Conservation (phyloP, 768 basidiomycete species). For the Cystofilobasidium bisporidii region DNA sequence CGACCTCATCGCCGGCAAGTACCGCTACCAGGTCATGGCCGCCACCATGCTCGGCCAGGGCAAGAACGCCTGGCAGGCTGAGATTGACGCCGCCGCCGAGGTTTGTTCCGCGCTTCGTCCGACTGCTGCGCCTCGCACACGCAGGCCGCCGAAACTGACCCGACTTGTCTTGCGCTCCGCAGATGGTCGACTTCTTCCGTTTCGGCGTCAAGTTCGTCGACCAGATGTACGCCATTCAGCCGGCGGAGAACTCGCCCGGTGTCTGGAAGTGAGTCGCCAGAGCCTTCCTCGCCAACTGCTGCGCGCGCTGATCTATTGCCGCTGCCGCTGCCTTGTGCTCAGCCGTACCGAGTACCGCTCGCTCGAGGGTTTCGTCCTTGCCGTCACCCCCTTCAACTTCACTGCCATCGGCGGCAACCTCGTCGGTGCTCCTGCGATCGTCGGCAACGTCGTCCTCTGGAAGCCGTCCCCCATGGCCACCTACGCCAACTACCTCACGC, state of each 20-base stretch:
- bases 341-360: slow-evolving; percentile 94
- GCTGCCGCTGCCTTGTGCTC: slow-evolving; percentile 9
- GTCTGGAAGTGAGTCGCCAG: slow-evolving; percentile 85
- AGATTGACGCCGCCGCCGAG: slow-evolving; percentile 98
- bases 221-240: slow-evolving; percentile 85
- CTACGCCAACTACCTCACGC: slow-evolving; percentile 85
- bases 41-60: slow-evolving; percentile 98
- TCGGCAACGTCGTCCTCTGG: slow-evolving; percentile 93
- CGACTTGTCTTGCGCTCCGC: slow-evolving; percentile 4
- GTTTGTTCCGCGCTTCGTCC: slow-evolving; percentile 43
- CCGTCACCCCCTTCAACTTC: slow-evolving; percentile 90
- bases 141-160: no score
- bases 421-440: slow-evolving; percentile 66
- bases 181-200: slow-evolving; percentile 86
- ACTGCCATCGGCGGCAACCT: slow-evolving; percentile 98
- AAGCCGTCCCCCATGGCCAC: slow-evolving; percentile 94
- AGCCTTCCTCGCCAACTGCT: background rate
- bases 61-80: slow-evolving; percentile 98
- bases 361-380: slow-evolving; percentile 96
- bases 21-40: slow-evolving; percentile 77
- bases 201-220: slow-evolving; percentile 96
- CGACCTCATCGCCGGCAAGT: slow-evolving; percentile 83
- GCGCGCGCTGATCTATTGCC: background rate
- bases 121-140: no score
- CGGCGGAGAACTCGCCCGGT: slow-evolving; percentile 70